phyloP scores from a whole-genome alignment of 805 yeast species.

The Hanseniaspora meyeri region DNA sequence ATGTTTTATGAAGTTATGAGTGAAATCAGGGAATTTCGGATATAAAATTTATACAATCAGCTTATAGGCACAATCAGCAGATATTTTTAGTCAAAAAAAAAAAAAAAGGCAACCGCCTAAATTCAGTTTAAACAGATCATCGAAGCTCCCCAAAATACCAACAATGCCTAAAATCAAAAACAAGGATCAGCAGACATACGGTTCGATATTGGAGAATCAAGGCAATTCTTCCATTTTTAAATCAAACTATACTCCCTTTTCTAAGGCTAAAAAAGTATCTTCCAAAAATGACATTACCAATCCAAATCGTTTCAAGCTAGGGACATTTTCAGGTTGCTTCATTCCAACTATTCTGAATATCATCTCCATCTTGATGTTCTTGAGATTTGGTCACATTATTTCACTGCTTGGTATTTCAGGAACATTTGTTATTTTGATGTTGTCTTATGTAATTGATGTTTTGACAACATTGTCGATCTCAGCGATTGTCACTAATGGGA shows the following conservation, averaged over 20 bases:
- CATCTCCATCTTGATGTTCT: conserved; percentile 83
- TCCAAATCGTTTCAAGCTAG: conserved; percentile 41
- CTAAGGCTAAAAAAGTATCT: conserved; percentile 15
- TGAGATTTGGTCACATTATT: conserved; percentile 86
- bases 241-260: conserved; percentile 34
- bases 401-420: conserved; percentile 92
- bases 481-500: conserved; percentile 95
- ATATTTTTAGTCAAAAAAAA: neutral
- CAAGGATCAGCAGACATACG: neutral
- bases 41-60: too few species aligned
- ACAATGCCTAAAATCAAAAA: conserved; percentile 9
- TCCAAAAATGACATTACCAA: conserved; percentile 26
- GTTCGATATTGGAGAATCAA: neutral
- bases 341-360: conserved; percentile 90
- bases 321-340: conserved; percentile 80
- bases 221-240: conserved; percentile 32
- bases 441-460: conserved; percentile 70
- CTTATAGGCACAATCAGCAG: neutral
- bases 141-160: neutral
- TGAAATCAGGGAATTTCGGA: too few species aligned
- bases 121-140: too few species aligned
- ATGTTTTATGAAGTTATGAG: too few species aligned
- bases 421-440: conserved; percentile 47
- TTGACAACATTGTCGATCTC: conserved; percentile 82
- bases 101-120: neutral